Base-by-base conservation (phyloP, 495 filamentous ascomycete species). In the Baudoinia panamericana region DNA sequence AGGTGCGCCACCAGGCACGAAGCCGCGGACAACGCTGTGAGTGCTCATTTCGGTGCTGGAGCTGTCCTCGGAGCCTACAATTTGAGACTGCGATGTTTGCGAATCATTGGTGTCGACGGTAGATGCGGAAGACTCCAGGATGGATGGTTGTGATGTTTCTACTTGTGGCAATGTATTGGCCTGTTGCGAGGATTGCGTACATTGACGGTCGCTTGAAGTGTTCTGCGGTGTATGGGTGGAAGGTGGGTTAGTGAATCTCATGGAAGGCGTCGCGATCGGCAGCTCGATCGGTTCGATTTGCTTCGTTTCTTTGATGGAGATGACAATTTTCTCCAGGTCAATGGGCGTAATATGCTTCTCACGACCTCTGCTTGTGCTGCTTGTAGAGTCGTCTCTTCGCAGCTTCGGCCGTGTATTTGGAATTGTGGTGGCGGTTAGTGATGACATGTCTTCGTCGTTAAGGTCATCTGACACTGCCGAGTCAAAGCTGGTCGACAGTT, bases 311-410 rank as follows among this genome's bases (percentile, higher is more conserved):
- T 88, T 78, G 54, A 95, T 90, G 41, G 84, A 83, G 27, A 78
- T 70, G 0, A 95, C 81, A 75, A 93, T 90, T 54, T 86, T 85
- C 64, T 92, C 82, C 13, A 95, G 61, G 45, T 84, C 81, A 44
- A 78, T 65, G 1, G 86, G 81, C 0, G 86, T 90, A 40, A 95
- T 92, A 61, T 95, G 90, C 50, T 85, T 82, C 58, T 93, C 84
- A 33, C 72, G 76, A 12, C 79, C 78, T 41, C 77, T 70, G 50
- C 76, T 80, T 30, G 76, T 67, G 37, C 58, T 64, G 16, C 63
- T 46, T 11, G 63, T 38, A 4, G 72, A 69, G 40, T 76, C 68
- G 15, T 65, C 64, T 39, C 74, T 62, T 43, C 60, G 63, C 43
- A 79, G 67, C 38, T 67, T 63, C 16, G 76, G 77, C 7, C 71